Evolutionary conservation across 768 basidiomycete species (phyloP), one percentile per base, ranked within the genome.

Genomic region (Baorangia bicolor): DNA sequence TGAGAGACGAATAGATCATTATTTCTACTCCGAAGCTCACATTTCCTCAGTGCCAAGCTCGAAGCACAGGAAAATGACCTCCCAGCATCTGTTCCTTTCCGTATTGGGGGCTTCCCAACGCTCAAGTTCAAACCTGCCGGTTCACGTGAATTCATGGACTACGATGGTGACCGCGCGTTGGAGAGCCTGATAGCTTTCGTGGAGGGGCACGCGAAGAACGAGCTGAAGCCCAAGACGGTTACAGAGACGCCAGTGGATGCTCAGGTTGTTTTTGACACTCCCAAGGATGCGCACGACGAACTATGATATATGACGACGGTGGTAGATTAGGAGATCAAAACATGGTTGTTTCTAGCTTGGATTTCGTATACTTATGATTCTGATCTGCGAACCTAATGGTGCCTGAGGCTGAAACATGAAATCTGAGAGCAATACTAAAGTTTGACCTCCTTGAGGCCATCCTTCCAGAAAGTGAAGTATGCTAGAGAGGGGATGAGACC

Each of bases 21-120:
- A 3, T 9, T 33, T 41, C 9, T n/a, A 7, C 18, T 38, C 18
- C 37, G 51, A 53, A 44, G 20, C 54, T 59, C 51, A 67, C 52
- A 56, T 42, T 33, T 50, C 33, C 49, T 5, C 55, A 93, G 90
- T 71, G 95, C 94, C 66, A 98, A 98, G 77, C 86, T 98, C 78
- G 97, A 99, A 62, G 92, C 94, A 2, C 88, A 87, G 56, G 94
- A 97, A 74, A 99, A 99, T 71, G 97, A 99, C 71, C 81, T 99
- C 16, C 96, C 97, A 44, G 78, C 87, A 20, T 83, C 83, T n/a
- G 84, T 88, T 56, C 84, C 88, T 31, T 98, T 99, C 92, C 84
- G 87, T 50, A 75, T 98, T 56, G 66, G 78, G 52, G 92, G 93
- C 38, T 94, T 93, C 88, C 96, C 97, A 9, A 98, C 97, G 6